Evolutionary conservation across 2,329 filamentous ascomycete genomes (phyloP).

Genomic region (Aspergillus sp.): DNA sequence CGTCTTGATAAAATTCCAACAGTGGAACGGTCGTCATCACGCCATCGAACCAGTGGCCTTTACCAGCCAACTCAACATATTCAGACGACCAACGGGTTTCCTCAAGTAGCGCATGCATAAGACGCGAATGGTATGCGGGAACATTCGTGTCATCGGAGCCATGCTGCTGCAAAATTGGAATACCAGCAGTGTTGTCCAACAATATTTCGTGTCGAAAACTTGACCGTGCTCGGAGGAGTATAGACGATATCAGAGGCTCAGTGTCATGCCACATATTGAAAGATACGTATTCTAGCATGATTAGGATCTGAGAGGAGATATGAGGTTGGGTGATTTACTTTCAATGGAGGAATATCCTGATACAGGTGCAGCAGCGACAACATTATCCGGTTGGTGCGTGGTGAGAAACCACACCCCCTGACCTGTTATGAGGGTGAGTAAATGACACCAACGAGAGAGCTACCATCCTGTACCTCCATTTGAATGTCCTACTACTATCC

Average conservation of each 20-base stretch:
- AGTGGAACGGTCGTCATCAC: conserved; percentile 59
- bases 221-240: conserved; percentile 55
- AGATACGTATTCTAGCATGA: conserved; percentile 56
- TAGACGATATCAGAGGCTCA: conserved; percentile 55
- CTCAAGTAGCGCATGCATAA: conserved; percentile 56
- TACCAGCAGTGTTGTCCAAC: conserved; percentile 55
- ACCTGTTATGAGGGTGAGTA: conserved; percentile 31
- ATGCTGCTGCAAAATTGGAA: conserved; percentile 62
- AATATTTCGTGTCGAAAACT: conserved; percentile 62
- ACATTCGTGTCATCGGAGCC: conserved; percentile 63
- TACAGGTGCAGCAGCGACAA: conserved; percentile 60
- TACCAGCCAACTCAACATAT: conserved; percentile 56
- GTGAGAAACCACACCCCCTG: conserved; percentile 63
- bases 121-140: conserved; percentile 60
- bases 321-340: conserved; percentile 25
- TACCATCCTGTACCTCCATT: conserved; percentile 53
- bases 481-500: conserved; percentile 62
- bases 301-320: conserved; percentile 11
- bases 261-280: conserved; percentile 60
- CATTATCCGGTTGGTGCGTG: conserved; percentile 60
- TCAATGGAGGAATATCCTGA: conserved; percentile 65
- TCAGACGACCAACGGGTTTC: conserved; percentile 47
- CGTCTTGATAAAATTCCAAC: conserved; percentile 52
- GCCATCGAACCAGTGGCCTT: conserved; percentile 60
- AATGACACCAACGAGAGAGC: background rate